Percentiles rank a stretch among this genome's conserved stretches.
These are phyloP conservation scores for Prunus padus DNA, from an alignment of 306 rosid genomes.

Conservation along the genomic window DNA sequence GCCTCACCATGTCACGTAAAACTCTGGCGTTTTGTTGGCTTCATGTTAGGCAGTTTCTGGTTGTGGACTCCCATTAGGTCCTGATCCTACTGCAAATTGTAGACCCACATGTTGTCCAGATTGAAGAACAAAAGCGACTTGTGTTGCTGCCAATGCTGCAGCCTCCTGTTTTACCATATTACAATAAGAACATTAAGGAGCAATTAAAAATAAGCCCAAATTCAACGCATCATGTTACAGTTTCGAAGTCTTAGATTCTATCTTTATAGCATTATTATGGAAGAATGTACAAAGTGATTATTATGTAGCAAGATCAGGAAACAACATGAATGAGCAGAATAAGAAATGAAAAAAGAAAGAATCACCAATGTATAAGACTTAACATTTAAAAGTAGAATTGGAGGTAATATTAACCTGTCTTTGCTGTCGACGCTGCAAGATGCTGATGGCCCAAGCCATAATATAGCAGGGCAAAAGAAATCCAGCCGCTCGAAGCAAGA, in stretches of 20 bases:
- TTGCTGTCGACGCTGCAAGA: conserved; percentile 92
- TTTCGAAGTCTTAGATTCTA: background rate
- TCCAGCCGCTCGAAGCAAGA: conserved; percentile 93
- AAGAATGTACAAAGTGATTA: background rate
- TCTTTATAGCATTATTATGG: background rate
- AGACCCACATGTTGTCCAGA: conserved; percentile 82
- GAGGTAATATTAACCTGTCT: conserved; percentile 63
- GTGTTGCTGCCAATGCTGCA: conserved; percentile 98
- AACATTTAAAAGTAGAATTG: background rate
- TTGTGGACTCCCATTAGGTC: conserved; percentile 39
- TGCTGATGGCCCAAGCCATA: conserved; percentile 98
- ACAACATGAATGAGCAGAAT: background rate
- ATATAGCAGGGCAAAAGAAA: conserved; percentile 97
- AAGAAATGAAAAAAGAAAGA: background rate
- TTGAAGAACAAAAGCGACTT: conserved; percentile 91
- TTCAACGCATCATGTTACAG: background rate
- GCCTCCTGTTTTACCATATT: conserved; percentile 67
- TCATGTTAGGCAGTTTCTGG: conserved; percentile 58
- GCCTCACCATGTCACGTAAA: conserved; percentile 28
- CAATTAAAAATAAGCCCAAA: background rate
- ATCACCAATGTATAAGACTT: background rate
- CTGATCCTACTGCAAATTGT: conserved; percentile 78
- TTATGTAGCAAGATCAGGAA: background rate
- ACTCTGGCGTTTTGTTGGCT: conserved; percentile 16
- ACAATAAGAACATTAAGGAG: background rate